Evolutionary conservation across 305 asterid species (phyloP), one percentile per base, ranked within the genome.

Genomic region (Stenogyne calaminthoides): DNA sequence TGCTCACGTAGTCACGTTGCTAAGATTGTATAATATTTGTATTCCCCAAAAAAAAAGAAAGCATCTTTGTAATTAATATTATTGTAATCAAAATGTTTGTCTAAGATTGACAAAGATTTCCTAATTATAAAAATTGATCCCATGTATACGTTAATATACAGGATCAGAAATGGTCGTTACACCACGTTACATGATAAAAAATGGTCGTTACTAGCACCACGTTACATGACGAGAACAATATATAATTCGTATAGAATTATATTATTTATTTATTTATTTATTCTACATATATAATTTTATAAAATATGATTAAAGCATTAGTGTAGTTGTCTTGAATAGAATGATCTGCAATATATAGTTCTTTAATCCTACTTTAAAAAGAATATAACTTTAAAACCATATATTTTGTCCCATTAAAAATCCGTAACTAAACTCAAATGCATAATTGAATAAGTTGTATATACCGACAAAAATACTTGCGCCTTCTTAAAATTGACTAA

Each of bases 1-100:
- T 64, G 65, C 51, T 72, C 80, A 64, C 72, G 78, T 71, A 74
- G 18, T 72, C 82, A 67, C 73, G 79, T 72, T 80, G 19, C 71
- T 68, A 42, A 63, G 72, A 74, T 77, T 80, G 65, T n/a, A n/a
- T n/a, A n/a, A n/a, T n/a, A n/a, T n/a, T n/a, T n/a, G n/a, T 78
- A 75, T 74, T 83, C 77, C 77, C 73, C 34, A 8, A 12, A 29
- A 19, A 16, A 18, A 44, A 44, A 4, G 3, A 12, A 12, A 52
- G 65, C 63, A n/a, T 47, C 44, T 64, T 68, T 27, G 55, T 22
- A 57, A 47, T n/a, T 32, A 16, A 5, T 64, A 29, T 32, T 57
- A 72, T 73, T 16, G 58, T 25, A 59, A 7, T 16, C 52, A 15
- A 6, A 18, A 16, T 11, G 7, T 12, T 37, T 47, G 52, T 15